Conservation (phyloP, 306 rosid genomes). For the Castanopsis chinensis region DNA sequence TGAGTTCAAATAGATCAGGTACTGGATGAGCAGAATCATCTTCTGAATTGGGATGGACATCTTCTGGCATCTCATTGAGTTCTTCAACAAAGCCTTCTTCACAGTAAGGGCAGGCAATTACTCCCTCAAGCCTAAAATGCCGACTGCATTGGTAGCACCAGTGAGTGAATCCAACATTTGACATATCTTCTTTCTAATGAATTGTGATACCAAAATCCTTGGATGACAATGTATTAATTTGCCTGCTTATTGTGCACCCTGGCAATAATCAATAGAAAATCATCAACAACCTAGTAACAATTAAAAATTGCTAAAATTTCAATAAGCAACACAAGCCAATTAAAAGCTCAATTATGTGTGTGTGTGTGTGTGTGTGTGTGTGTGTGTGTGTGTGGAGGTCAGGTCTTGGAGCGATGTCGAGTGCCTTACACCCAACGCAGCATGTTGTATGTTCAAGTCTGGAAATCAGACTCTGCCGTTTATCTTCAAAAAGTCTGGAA, state of each 20-base stretch:
- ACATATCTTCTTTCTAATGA: constrained; percentile 42
- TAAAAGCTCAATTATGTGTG: not conserved
- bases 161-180: constrained; percentile 57
- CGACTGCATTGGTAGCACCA: constrained; percentile 66
- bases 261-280: not conserved
- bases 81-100: constrained; percentile 63
- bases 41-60: constrained; percentile 18
- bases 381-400: no score
- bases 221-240: not conserved
- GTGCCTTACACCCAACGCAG: no score
- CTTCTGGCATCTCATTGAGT: constrained; percentile 39
- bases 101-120: constrained; percentile 52
- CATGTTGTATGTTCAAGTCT: no score
- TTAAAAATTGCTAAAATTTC: not conserved
- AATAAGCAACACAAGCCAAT: not conserved
- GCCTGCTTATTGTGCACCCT: not conserved
- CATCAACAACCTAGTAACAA: not conserved
- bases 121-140: constrained; percentile 46
- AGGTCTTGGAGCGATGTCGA: no score
- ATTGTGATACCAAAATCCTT: not conserved
- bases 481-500: no score
- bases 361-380: no score
- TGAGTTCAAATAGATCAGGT: constrained; percentile 51
- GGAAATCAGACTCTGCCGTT: no score
- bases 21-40: constrained; percentile 29